Base-by-base conservation (phyloP, 106 monocot genomes). In the Phalaenopsis equestris region DNA sequence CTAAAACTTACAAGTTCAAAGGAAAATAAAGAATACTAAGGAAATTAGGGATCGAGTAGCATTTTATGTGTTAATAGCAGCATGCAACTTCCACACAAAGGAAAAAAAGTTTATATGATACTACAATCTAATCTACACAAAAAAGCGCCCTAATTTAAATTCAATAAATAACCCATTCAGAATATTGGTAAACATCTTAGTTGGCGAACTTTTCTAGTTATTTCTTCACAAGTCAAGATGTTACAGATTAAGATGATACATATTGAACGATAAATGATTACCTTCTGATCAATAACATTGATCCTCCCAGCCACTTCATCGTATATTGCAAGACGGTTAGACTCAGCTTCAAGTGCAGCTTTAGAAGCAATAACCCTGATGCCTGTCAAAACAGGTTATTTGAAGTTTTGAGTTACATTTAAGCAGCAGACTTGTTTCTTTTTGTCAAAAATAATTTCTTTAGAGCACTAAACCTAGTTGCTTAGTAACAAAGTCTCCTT, bases 331-430 rank as follows among this genome's bases (percentile, higher is more conserved):
- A 89, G 79, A 38, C 91, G 87, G 37, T 78, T 79, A 47, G 83
- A 80, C 77, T 90, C 96, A 56, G 81, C 86, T 79, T 87, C 87
- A 67, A 91, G 78, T 80, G 93, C 96, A 82, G 88, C 84, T 19
- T 89, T 80, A 76, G 90, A 88, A 83, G 88, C 93, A 79, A 88
- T 77, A 47, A 90, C 79, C 79, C 73, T 85, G 30, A 90, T 56
- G 17, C 82, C 93, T 96, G 86, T 23, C 55, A 78, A 46, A 19
- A 49, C n/a, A 42, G 14, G 14, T 48, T 42, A 19, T 45, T 45
- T 48, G 76, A 18, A 76, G 49, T 19, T 30, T 30, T 76, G 21
- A 30, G 18, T 49, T 49, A 48, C 5, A 76, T 1, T 42, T 75
- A 52, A 49, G 48, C n/a, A 76, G 76, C 2, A 76, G 14, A 76